A percentile compares a stretch with the other conserved stretches of the same genome.
These are phyloP conservation scores for Mucor velutinosus DNA, from an alignment of 371 early-diverging fungal genomes.

Conservation along the genomic window DNA sequence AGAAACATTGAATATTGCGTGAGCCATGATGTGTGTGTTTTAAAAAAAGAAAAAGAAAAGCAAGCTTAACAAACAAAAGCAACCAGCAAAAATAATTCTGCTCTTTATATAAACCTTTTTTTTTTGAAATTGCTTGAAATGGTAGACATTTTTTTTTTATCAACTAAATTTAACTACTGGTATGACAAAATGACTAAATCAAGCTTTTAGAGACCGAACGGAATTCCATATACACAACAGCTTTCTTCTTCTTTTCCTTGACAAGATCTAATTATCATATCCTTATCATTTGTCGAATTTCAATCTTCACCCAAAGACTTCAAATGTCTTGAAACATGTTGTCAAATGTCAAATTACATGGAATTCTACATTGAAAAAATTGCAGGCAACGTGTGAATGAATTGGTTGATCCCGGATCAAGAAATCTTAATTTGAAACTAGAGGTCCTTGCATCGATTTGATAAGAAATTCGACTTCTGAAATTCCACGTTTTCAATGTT, in stretches of 20 bases:
- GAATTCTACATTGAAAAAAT: no score
- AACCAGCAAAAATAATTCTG: not conserved
- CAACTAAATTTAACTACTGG: not conserved
- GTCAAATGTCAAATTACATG: not conserved
- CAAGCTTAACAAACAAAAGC: not conserved
- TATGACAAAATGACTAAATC: constrained; percentile 10
- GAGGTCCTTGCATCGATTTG: not conserved
- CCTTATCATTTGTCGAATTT: not conserved
- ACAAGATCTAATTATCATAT: not conserved
- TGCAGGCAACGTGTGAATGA: not conserved
- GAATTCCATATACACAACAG: constrained; percentile 11
- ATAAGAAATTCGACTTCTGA: not conserved
- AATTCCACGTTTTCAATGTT: not conserved
- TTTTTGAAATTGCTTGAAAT: constrained; percentile 1
- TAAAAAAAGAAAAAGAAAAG: constrained; percentile 10
- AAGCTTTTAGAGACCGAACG: constrained; percentile 11
- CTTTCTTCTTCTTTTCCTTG: not conserved
- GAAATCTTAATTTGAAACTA: not conserved
- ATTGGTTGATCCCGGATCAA: not conserved
- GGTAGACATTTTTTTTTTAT: not conserved
- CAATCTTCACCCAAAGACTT: not conserved
- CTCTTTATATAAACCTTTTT: constrained; percentile 1
- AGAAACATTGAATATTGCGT: constrained; percentile 22
- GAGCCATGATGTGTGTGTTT: constrained; percentile 12
- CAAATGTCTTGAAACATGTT: not conserved